Percentiles rank a stretch among this genome's conserved stretches.
phyloP scores from a whole-genome alignment of 2,329 filamentous ascomycete species.

The Neonectria ditissima region DNA sequence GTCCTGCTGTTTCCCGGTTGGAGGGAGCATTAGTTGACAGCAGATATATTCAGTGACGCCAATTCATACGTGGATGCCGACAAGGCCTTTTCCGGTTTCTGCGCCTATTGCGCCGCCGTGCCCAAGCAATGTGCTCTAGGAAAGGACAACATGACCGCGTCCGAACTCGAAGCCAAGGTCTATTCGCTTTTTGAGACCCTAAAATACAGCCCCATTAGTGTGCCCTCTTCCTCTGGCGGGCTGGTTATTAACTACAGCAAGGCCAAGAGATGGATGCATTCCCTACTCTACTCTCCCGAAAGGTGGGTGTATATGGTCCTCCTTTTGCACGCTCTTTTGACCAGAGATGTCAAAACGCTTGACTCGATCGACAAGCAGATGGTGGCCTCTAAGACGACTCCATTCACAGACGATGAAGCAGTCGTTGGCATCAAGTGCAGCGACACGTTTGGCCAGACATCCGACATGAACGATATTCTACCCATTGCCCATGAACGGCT shows the following conservation, averaged over 20 bases:
- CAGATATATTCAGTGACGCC: constrained; percentile 32
- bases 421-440: constrained; percentile 49
- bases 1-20: background rate
- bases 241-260: constrained; percentile 37
- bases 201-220: constrained; percentile 37
- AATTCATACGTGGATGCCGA: constrained; percentile 44
- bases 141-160: constrained; percentile 27
- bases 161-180: constrained; percentile 40
- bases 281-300: constrained; percentile 40
- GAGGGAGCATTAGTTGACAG: background rate
- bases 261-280: constrained; percentile 24
- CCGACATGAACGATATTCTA: constrained; percentile 44
- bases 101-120: constrained; percentile 39
- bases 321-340: constrained; percentile 53
- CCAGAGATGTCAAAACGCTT: constrained; percentile 33
- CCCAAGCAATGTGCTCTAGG: constrained; percentile 40
- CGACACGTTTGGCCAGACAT: constrained; percentile 46
- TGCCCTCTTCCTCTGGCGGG: constrained; percentile 28
- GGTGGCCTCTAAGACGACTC: too few relatives aligned
- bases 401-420: constrained; percentile 8
- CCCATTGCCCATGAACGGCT: constrained; percentile 40
- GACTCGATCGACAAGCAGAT: too few relatives aligned
- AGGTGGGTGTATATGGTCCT: constrained; percentile 54
- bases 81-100: constrained; percentile 42
- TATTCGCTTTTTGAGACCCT: constrained; percentile 40